phyloP scores from a whole-genome alignment of 805 yeast species.

The Candida loeiensis region DNA sequence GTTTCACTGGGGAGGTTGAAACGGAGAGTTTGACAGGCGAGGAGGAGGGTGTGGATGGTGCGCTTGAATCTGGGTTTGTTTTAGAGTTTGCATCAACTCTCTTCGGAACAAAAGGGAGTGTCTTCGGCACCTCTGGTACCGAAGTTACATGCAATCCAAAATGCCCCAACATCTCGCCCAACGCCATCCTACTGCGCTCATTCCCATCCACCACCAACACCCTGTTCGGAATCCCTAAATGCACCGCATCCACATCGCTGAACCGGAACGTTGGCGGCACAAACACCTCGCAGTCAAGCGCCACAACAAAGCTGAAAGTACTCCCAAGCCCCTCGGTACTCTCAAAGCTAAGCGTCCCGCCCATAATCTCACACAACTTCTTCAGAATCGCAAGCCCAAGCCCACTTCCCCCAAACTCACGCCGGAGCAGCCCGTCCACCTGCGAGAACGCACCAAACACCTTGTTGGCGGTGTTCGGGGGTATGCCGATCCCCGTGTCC shows the following conservation, averaged over 20 bases:
- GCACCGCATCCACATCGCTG: conserved; percentile 10
- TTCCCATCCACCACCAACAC: conserved; percentile 33
- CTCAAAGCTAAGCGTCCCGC: conserved; percentile 44
- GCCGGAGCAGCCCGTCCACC: conserved; percentile 51
- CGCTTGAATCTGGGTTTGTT: too few species aligned
- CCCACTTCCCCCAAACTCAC: conserved; percentile 53
- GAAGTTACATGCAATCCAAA: conserved; percentile 32
- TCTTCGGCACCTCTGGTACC: conserved; percentile 4
- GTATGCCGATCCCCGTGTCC: conserved; percentile 56
- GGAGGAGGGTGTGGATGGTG: too few species aligned
- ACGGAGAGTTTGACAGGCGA: too few species aligned
- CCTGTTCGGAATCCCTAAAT: conserved; percentile 13
- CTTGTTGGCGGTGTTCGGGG: conserved; percentile 39
- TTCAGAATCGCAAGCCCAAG: conserved; percentile 48
- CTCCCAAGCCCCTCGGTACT: conserved; percentile 47
- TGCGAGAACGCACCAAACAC: conserved; percentile 53
- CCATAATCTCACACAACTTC: conserved; percentile 47
- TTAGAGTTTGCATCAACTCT: too few species aligned
- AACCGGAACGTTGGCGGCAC: conserved; percentile 18
- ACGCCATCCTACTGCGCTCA: conserved; percentile 27
- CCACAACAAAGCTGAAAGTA: conserved; percentile 40
- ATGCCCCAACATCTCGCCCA: conserved; percentile 30
- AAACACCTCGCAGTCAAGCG: conserved; percentile 24
- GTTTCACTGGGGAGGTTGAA: too few species aligned
- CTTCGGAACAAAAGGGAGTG: too few species aligned